phyloP scores from a whole-genome alignment of 768 basidiomycete species.

The Phylloporus scabripes region DNA sequence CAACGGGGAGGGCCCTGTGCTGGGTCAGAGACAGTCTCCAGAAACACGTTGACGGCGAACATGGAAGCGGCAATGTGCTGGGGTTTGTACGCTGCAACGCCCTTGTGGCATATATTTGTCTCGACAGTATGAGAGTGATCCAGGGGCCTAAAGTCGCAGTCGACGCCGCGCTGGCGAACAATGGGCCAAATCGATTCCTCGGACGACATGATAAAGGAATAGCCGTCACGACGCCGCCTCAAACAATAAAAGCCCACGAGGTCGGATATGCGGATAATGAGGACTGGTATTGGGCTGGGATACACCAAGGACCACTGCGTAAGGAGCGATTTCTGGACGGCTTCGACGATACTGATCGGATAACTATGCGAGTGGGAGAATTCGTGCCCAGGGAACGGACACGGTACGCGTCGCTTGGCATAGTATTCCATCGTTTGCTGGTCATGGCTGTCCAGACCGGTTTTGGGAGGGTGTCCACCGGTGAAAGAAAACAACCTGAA shows the following conservation, averaged over 20 bases:
- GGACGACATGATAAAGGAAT: slow-evolving; percentile 5
- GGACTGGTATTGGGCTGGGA: slow-evolving; percentile 19
- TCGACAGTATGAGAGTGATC: not conserved
- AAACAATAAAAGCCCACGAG: slow-evolving; percentile 7
- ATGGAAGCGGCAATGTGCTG: slow-evolving; percentile 13
- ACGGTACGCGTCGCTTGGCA: not conserved
- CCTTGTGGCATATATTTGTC: not conserved
- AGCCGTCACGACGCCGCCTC: not conserved
- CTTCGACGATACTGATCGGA: slow-evolving; percentile 6
- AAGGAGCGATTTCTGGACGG: slow-evolving; percentile 9
- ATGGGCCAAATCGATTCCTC: slow-evolving; percentile 10
- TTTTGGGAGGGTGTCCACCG: not conserved
- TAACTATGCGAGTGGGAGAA: not conserved
- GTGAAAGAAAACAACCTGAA: slow-evolving; percentile 6
- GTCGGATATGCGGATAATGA: slow-evolving; percentile 18
- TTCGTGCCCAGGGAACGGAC: not conserved
- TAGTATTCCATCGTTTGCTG: slow-evolving; percentile 10
- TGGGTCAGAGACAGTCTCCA: slow-evolving; percentile 3
- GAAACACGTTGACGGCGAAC: slow-evolving; percentile 26
- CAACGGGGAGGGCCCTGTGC: not conserved
- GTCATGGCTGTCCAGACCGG: slow-evolving; percentile 3
- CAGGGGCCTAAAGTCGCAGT: slow-evolving; percentile 5
- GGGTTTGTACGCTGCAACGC: slow-evolving; percentile 7
- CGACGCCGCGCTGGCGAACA: slow-evolving; percentile 12
- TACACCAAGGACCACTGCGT: slow-evolving; percentile 3